Evolutionary conservation across 2,329 filamentous ascomycete genomes (phyloP), one percentile per base, ranked within the genome.

Genomic region (Diaporthe vexans): DNA sequence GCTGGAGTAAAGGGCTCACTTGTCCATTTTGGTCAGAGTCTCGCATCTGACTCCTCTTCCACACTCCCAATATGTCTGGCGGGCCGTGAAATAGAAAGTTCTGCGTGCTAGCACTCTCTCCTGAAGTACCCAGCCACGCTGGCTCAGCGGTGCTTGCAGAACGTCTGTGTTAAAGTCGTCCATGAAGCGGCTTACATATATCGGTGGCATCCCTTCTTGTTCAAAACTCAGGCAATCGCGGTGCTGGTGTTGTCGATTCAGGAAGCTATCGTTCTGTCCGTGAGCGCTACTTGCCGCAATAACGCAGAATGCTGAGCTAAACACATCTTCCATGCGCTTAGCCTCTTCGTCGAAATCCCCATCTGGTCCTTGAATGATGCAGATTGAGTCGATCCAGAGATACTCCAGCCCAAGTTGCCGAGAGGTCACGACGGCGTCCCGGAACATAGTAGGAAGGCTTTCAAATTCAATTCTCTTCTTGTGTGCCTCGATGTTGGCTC

Each of bases 21-120:
- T 84, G 29, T 74, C 73, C 76, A 83, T 81, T 17, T 74, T 79
- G 0, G 77, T 78, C 54, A 85, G 24, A 0, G 80, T 83, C 58
- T 85, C 83, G 46, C 81, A 84, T 1, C 79, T 76, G 0, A 85
- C 79, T 0, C 82, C 80, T 0, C 77, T 63, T 8, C 84, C 81
- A 51, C 85, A 86, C 57, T 84, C 83, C 78, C 80, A 86, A 29
- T 85, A 84, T 0, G 81, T 80, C 73, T 85, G 82, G 0, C 74
- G 74, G 1, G 79, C 54, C 0, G 83, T 81, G 73, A 84, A 86
- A 59, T 81, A 83, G 17, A 86, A 81, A 0, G 81, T 82, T 13
- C 85, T 78, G 11, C 80, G 79, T 0, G 83, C 80, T 2, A 86
- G 75, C 0, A 79, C 81, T n/a, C 80, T 77, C 72, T 85, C 84